Evolutionary conservation across 331 rosid genomes (phyloP), one percentile per base, ranked within the genome.

Genomic region (Malus hybrid): DNA sequence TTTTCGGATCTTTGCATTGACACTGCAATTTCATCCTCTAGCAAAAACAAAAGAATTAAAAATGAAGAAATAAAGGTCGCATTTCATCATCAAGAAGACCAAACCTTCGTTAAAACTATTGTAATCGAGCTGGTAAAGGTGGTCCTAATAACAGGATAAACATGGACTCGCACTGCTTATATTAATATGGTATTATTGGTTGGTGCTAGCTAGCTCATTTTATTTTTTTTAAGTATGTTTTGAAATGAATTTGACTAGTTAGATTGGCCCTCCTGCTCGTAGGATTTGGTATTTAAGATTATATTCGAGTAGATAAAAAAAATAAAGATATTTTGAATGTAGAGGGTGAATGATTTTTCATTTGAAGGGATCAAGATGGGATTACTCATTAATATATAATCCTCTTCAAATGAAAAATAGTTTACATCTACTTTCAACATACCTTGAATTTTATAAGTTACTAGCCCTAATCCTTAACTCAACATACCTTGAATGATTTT

Each of bases 1-100:
- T 60, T 77, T 36, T 60, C 76, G 99, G 90, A 87, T 95, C 97
- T 87, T 63, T 78, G 76, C 91, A 76, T 87, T 89, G 90, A 85
- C 84, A 80, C 75, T 72, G 42, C 66, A 34, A 73, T 61, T 82
- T 82, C 58, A 39, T 79, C 77, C 84, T 78, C 50, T 68, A 56
- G 60, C 63, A 65, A 50, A 30, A 66, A 58, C 53, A 6, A 22
- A 77, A 64, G 32, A 60, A 60, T 56, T 22, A 71, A 20, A 71
- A 72, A 44, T 44, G 15, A 36, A 60, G 18, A 65, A 34, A 34
- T 61, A 79, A 71, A 66, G 78, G 34, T 71, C 76, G 24, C 79
- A 75, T 89, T 87, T 83, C 89, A 85, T 85, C 90, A 89, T 70
- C 89, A 76, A 73, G 74, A 82, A 80, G 88, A 91, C 89, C 90